Evolutionary conservation across 1,139 yeast genomes (phyloP), one percentile per base, ranked within the genome.

Genomic region (Hemisphaericaspora subhashii): DNA sequence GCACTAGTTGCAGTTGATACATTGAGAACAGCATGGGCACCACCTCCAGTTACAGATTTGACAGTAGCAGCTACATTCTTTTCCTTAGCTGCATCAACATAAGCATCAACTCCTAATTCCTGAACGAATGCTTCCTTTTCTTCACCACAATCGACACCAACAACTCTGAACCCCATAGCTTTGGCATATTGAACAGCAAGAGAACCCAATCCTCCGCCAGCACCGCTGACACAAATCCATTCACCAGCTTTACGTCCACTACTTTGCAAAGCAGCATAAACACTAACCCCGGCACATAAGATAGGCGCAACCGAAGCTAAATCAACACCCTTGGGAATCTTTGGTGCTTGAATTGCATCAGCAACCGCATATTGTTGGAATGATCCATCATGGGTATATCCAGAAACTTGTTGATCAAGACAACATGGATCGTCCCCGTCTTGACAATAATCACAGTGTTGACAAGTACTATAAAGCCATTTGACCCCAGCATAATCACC

Each of bases 301-400:
- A 86, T 79, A 50, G 95, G 95, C 22, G 95, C 80, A 43, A 81
- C 80, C 50, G 72, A 66, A 42, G 90, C 89, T 57, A 86, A 76
- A 56, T 86, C 87, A 38, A 85, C 71, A 46, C 82, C 83, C 50
- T 68, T 58, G 41, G 90, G 86, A 52, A 86, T 79, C 57, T 76
- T 73, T 30, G 95, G 94, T 40, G 94, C 95, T 60, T 86, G 95
- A 44, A 84, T 77, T 34, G 92, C 92, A 63, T 85, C 90, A 44
- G 94, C 88, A 37, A 89, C 82, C 28, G 88, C 88, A 54, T 81
- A 83, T 63, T 83, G 83, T 66, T 82, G 87, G 79, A 83, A 83
- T 27, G 88, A 79, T 57, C 90, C 90, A 58, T 83, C 88, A 54
- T 82, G 88, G 15, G 88, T 83, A 68, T 81, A 82, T 61, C 89